A percentile compares a stretch with the other conserved stretches of the same genome.
Conservation (phyloP, 176 grass and related monocot species). For the Carex kokanica region DNA sequence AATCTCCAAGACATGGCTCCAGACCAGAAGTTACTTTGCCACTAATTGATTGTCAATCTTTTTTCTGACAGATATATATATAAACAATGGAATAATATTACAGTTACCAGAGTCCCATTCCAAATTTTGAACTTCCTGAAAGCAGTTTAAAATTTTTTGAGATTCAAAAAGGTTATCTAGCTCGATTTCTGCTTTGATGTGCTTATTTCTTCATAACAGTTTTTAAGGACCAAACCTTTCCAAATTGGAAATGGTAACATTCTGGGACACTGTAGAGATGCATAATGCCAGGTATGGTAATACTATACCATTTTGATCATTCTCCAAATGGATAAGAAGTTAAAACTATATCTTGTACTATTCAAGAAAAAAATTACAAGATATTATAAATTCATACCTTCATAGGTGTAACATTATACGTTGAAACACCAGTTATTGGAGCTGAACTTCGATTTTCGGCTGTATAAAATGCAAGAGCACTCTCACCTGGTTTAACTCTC, state of each 20-base stretch:
- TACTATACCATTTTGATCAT: background rate
- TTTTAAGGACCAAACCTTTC: background rate
- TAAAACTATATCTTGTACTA: background rate
- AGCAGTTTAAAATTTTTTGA: background rate
- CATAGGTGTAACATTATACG: conserved; percentile 97
- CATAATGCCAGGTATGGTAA: background rate
- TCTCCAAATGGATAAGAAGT: background rate
- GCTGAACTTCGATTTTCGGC: conserved; percentile 72
- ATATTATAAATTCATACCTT: conserved; percentile 51
- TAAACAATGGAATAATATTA: background rate
- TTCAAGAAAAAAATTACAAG: background rate
- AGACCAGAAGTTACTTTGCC: background rate
- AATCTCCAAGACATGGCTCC: background rate
- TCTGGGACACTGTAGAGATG: background rate
- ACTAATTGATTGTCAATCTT: background rate
- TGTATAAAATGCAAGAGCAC: conserved; percentile 98
- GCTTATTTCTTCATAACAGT: background rate
- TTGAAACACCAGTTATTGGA: conserved; percentile 95
- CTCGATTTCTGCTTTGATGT: background rate
- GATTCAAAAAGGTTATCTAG: background rate
- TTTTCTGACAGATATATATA: background rate
- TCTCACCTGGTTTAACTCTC: conserved; percentile 94
- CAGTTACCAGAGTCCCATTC: background rate
- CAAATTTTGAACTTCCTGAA: background rate
- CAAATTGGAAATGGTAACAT: background rate